A percentile compares a stretch with the other conserved stretches of the same genome.
phyloP scores from a whole-genome alignment of 805 yeast genomes.

The Kodamaea hsintzibuensis region DNA sequence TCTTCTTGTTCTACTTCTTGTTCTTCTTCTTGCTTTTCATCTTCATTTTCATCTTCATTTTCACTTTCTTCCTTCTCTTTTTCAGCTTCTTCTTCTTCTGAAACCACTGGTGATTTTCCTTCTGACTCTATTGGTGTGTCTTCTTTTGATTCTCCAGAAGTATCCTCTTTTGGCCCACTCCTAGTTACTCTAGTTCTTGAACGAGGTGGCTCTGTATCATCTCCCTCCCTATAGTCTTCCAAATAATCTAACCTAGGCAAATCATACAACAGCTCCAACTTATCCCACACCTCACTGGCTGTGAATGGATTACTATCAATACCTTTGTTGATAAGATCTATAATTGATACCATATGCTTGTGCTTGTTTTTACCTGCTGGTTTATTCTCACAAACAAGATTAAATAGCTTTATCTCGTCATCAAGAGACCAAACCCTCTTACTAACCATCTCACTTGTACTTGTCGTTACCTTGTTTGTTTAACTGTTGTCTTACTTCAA shows the following conservation, averaged over 20 bases:
- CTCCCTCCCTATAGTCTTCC: conserved; percentile 34
- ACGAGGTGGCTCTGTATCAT: conserved; percentile 1
- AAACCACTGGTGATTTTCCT: neutral
- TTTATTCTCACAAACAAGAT: conserved; percentile 62
- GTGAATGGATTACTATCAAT: conserved; percentile 31
- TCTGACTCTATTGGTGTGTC: neutral
- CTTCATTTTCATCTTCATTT: conserved; percentile 1
- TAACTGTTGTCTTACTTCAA: neutral
- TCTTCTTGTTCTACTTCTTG: neutral
- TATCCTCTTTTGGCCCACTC: neutral
- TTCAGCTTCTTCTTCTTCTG: neutral
- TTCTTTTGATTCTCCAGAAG: neutral
- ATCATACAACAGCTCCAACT: conserved; percentile 54
- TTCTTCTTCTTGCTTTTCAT: neutral
- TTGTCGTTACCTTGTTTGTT: neutral
- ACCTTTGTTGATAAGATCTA: conserved; percentile 38
- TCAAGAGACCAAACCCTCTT: conserved; percentile 52
- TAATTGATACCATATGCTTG: conserved; percentile 43
- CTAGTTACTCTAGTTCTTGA: neutral
- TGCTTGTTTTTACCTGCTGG: conserved; percentile 62
- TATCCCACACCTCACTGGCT: conserved; percentile 57
- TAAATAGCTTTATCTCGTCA: conserved; percentile 62
- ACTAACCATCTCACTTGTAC: neutral
- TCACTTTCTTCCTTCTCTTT: neutral
- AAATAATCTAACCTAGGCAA: conserved; percentile 57